Evolutionary conservation across 2,329 filamentous ascomycete species (phyloP).

Genomic region (Fusarium sp.): DNA sequence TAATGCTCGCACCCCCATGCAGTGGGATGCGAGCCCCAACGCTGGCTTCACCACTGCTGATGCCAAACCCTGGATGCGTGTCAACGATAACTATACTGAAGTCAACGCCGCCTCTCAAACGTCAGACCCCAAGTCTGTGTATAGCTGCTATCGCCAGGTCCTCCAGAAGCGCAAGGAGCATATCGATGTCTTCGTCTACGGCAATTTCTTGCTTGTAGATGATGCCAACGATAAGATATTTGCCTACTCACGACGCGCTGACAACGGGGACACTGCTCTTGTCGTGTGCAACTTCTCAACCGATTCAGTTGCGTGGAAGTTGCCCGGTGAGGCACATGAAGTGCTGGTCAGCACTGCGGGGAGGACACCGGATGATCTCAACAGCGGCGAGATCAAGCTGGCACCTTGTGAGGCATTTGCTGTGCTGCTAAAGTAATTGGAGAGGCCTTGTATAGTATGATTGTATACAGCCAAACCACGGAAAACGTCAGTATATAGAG

Average conservation of each 20-base stretch:
- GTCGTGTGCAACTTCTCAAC: slow-evolving; percentile 55
- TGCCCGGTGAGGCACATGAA: slow-evolving; percentile 46
- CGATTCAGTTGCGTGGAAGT: slow-evolving; percentile 48
- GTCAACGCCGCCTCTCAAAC: slow-evolving; percentile 71
- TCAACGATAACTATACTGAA: slow-evolving; percentile 70
- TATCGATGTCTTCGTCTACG: slow-evolving; percentile 74
- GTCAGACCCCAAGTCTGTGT: slow-evolving; percentile 61
- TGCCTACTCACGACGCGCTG: slow-evolving; percentile 52
- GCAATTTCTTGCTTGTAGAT: slow-evolving; percentile 59
- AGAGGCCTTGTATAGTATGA: not conserved
- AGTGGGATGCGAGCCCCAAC: slow-evolving; percentile 71
- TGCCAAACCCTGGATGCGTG: slow-evolving; percentile 74
- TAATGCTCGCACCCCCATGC: slow-evolving; percentile 77
- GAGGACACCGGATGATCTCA: slow-evolving; percentile 46
- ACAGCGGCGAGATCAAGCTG: slow-evolving; percentile 45
- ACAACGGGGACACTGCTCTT: slow-evolving; percentile 49
- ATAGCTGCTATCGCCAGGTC: slow-evolving; percentile 70
- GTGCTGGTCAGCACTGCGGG: slow-evolving; percentile 51
- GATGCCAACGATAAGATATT: slow-evolving; percentile 52
- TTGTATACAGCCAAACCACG: not conserved
- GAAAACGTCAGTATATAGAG: not conserved
- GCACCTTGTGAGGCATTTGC: slow-evolving; percentile 53
- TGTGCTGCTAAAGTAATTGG: slow-evolving; percentile 44
- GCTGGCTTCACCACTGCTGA: slow-evolving; percentile 70
- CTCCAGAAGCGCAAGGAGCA: slow-evolving; percentile 70